Conservation (phyloP, 1,284 basidiomycete species). For the Cryptococcus amylolentus region DNA sequence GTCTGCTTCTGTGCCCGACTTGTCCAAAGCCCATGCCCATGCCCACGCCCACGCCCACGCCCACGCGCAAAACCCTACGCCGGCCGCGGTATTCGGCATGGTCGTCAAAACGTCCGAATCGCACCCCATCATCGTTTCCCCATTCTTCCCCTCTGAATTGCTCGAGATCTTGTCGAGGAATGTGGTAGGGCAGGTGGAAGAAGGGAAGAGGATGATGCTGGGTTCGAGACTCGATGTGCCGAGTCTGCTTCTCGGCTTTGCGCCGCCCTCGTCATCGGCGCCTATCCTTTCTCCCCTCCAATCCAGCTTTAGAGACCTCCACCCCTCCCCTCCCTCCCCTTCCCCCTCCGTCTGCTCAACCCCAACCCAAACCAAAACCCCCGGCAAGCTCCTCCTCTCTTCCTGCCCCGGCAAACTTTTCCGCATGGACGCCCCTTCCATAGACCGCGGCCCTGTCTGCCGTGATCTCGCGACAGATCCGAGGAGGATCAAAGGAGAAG, state of each 20-base stretch:
- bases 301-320: conserved; percentile 5
- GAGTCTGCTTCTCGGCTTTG: conserved; percentile 58
- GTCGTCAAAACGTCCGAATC: conserved; percentile 68
- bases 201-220: conserved; percentile 18
- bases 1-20: conserved; percentile 30
- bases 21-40: conserved; percentile 9
- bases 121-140: conserved; percentile 77
- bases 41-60: conserved; percentile 1
- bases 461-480: conserved; percentile 79
- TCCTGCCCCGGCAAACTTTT: conserved; percentile 98
- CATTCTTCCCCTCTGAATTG: conserved; percentile 33
- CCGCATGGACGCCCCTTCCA: conserved; percentile 73
- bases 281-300: conserved; percentile 12
- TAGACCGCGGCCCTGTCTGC: conserved; percentile 77
- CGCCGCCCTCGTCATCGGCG: conserved; percentile 34
- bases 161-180: conserved; percentile 32
- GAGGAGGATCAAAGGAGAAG: conserved; percentile 67
- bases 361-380: conserved; percentile 1
- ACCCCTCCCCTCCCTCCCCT: conserved; percentile 73
- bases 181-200: conserved; percentile 23
- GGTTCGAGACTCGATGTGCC: conserved; percentile 40
- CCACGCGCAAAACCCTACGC: neutral
- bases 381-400: conserved; percentile 87
- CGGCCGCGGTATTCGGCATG: conserved; percentile 27
- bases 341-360: conserved; percentile 79